Evolutionary conservation across 768 basidiomycete species (phyloP), one percentile per base, ranked within the genome.

Genomic region (Russula sp.): DNA sequence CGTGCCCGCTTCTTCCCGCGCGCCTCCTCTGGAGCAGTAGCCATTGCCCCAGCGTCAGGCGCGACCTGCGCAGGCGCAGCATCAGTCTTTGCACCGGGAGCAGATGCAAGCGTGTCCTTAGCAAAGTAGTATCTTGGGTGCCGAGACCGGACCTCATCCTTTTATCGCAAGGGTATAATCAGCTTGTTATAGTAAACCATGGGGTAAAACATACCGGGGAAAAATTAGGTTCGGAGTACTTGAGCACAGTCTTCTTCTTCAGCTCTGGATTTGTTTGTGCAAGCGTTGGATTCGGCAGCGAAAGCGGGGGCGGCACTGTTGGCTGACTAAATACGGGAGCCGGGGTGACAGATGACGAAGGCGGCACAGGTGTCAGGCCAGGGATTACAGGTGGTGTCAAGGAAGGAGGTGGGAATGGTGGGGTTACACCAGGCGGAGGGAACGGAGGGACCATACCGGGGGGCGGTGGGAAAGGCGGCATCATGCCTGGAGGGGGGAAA

Each of bases 1-100:
- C 90, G 79, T 52, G 91, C 88, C 52, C 92, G 78, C 75, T 94
- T 94, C 78, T 86, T 90, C 53, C 91, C 90, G 67, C 88, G 82
- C 55, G 81, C 77, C 70, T 89, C 88, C 55, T 88, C 86, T 37
- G 68, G 70, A 32, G 69, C 69, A 59, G 69, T 35, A 5, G 18
- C 16, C 22, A 16, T 39, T 50, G 53, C 48, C 53, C 54, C 58
- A 47, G 47, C 27, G 37, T 64, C 63, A 6, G 54, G 60, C 52
- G 70, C 61, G 51, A 65, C 51, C 60, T 68, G 67, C 54, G 55
- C 64, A 39, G 69, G 73, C 57, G 73, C 65, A 65, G 73, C 71
- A 60, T 72, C 72, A 22, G 68, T 70, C 55, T 68, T 67, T 34
- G 72, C 66, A 49, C 75, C 74, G 16, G 71, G 73, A 18, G 72